Evolutionary conservation across 352 stramenopile species (phyloP), one percentile per base, ranked within the genome.

Genomic region (Lagenidium giganteum): DNA sequence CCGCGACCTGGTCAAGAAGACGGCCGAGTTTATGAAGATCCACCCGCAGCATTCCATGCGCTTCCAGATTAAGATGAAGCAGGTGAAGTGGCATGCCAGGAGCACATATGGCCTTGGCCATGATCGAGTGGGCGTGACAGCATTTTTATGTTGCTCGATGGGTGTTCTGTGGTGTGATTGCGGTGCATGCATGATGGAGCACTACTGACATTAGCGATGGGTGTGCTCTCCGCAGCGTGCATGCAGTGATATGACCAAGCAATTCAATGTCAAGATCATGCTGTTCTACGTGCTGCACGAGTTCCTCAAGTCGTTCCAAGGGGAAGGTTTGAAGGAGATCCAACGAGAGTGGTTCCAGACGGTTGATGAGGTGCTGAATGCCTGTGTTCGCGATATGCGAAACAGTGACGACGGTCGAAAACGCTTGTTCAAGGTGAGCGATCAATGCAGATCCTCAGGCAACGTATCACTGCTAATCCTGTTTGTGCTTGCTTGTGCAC

Each of bases 51-150:
- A 91, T 47, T 60, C 76, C 39, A 47, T 85, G 32, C 76, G 75
- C 23, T 87, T 91, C 57, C 79, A 91, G 59, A 78, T 91, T 71
- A 91, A 91, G 57, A 83, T 91, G 67, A 91, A 91, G 72, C 79
- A 91, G 79, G 79, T 91, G 68, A 64, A 26, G 44, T 21, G 28
- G 20, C 26, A n/a, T n/a, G n/a, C n/a, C n/a, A n/a, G n/a, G n/a
- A n/a, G n/a, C n/a, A n/a, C n/a, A n/a, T n/a, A n/a, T n/a, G n/a
- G n/a, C n/a, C n/a, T n/a, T n/a, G n/a, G n/a, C n/a, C n/a, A n/a
- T n/a, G n/a, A n/a, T n/a, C n/a, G n/a, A n/a, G n/a, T n/a, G n/a
- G n/a, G n/a, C n/a, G n/a, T n/a, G 23, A 47, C 26, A 22, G 13
- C 14, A 47, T 31, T 13, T 11, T 27, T 48, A 8, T n/a, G 16